Base-by-base conservation (phyloP, 768 basidiomycete species). In the Dentipellis fragilis region DNA sequence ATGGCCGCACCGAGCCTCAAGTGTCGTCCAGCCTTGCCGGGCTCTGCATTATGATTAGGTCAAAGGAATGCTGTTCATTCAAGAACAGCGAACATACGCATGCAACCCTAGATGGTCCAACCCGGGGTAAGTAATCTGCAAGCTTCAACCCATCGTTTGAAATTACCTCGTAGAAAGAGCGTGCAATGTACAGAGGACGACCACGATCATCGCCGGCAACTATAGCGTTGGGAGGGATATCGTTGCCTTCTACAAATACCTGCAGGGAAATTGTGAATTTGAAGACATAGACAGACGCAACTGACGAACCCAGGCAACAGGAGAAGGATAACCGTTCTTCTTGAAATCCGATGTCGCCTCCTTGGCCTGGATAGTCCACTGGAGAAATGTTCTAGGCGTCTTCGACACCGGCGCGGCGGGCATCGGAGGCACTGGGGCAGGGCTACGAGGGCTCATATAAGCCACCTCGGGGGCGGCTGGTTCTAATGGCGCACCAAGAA, bases 1-100 rank as follows among this genome's bases (percentile, higher is more conserved):
- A 73, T 65, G 3, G 63, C 59, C 0, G 69, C 71, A 17, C 71
- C 71, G 19, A 62, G 2, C 11, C 63, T 64, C 19, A 55, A 39
- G 29, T 72, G 68, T 29, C 61, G 54, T 3, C 66, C 63, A 52
- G 70, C 68, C 59, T 68, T 72, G 5, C 71, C 71, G 14, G 73
- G 59, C 36, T 72, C 72, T 72, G n/a, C n/a, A n/a, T n/a, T 42
- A 14, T 42, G 17, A 42, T 42, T 2, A 14, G n/a, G n/a, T n/a
- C n/a, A n/a, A n/a, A n/a, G n/a, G n/a, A n/a, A n/a, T n/a, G n/a
- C n/a, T n/a, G n/a, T n/a, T n/a, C 17, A 14, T 42, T n/a, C 12
- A 14, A 42, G 17, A 17, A 16, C 8, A n/a, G n/a, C 8, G 17
- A 3, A 60, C 59, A 51, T 23, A 58, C 59, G 56, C 51, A 60